These are phyloP conservation scores for Metarhizium robertsii DNA, from an alignment of 2,329 filamentous ascomycete genomes.

Conservation along the genomic window DNA sequence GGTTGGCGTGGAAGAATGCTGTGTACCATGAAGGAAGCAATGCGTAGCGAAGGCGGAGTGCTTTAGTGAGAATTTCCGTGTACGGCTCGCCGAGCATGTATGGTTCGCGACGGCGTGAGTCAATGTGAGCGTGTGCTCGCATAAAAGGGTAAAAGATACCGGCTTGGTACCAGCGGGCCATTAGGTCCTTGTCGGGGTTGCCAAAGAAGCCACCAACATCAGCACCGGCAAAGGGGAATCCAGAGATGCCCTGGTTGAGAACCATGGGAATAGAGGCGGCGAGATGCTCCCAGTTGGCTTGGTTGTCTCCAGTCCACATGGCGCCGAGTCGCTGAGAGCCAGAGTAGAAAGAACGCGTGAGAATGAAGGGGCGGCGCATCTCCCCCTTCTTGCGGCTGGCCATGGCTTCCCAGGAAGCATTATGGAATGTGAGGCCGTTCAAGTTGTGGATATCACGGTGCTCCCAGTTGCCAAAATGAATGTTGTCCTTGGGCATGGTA, in stretches of 20 bases:
- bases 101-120: conserved; percentile 86
- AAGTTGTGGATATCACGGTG: conserved; percentile 95
- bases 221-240: conserved; percentile 88
- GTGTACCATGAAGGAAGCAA: conserved; percentile 94
- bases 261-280: conserved; percentile 90
- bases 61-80: conserved; percentile 75
- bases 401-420: conserved; percentile 82
- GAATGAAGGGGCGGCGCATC: conserved; percentile 75
- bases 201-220: conserved; percentile 98
- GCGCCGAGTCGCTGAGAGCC: conserved; percentile 84
- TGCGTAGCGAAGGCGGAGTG: conserved; percentile 79
- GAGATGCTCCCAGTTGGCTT: conserved; percentile 85
- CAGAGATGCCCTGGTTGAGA: conserved; percentile 82
- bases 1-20: conserved; percentile 82
- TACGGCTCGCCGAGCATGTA: conserved; percentile 83
- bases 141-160: conserved; percentile 98
- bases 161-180: conserved; percentile 92
- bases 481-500: conserved; percentile 97
- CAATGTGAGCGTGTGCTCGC: conserved; percentile 93
- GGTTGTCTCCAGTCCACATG: conserved; percentile 99
- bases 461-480: conserved; percentile 88
- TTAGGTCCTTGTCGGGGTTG: conserved; percentile 85
- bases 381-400: conserved; percentile 80
- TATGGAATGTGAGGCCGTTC: conserved; percentile 91
- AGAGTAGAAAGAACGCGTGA: conserved; percentile 87